phyloP scores from a whole-genome alignment of 2,329 filamentous ascomycete species.

The Aspergillus luchuensis region DNA sequence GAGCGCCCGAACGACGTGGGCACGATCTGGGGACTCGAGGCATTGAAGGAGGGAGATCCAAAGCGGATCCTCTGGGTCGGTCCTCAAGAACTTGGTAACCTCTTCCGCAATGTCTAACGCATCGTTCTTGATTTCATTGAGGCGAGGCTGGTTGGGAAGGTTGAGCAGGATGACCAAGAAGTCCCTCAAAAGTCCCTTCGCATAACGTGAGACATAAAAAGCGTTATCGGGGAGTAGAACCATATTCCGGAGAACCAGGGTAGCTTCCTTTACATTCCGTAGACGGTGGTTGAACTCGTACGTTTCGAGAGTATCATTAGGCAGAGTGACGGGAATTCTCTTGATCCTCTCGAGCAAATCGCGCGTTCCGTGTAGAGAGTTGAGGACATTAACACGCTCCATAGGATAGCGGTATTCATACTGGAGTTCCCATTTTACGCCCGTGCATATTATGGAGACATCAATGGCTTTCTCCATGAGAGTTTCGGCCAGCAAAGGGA shows the following conservation, averaged over 20 bases:
- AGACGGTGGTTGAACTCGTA: constrained; percentile 70
- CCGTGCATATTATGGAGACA: constrained; percentile 75
- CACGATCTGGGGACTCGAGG: constrained; percentile 72
- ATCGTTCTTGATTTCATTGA: constrained; percentile 86
- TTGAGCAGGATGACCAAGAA: constrained; percentile 79
- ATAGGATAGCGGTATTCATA: constrained; percentile 63
- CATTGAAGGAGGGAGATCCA: constrained; percentile 68
- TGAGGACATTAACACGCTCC: constrained; percentile 59
- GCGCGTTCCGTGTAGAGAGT: constrained; percentile 67
- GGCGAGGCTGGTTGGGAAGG: constrained; percentile 68
- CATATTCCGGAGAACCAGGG: constrained; percentile 91
- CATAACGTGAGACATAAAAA: constrained; percentile 72
- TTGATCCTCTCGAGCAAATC: constrained; percentile 73
- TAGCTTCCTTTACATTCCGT: constrained; percentile 79
- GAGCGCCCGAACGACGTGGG: constrained; percentile 76
- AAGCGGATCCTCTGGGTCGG: constrained; percentile 73
- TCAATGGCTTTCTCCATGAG: constrained; percentile 82
- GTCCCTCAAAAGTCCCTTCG: constrained; percentile 67
- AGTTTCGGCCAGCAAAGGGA: constrained; percentile 83
- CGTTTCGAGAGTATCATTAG: constrained; percentile 69
- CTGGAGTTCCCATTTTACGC: constrained; percentile 77
- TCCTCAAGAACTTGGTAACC: constrained; percentile 75
- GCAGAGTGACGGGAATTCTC: constrained; percentile 60
- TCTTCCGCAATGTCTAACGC: constrained; percentile 90
- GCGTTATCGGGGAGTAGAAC: constrained; percentile 91